Conservation (phyloP, 169 alveolate species). For the Plasmodium gallinaceum region DNA sequence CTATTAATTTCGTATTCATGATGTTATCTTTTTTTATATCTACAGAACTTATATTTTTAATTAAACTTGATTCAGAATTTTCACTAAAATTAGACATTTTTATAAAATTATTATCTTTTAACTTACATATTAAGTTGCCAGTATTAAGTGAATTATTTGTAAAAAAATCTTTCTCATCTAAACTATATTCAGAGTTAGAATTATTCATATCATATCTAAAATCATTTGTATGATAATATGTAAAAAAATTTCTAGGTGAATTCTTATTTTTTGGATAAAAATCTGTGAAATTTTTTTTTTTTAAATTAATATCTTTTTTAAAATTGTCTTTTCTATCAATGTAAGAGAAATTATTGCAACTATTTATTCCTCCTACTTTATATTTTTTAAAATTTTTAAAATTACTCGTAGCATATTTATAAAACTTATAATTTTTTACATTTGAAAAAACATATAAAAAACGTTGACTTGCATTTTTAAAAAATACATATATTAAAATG, state of each 20-base stretch:
- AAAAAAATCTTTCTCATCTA: constrained; percentile 8
- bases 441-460: constrained; percentile 12
- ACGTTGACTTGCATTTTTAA: constrained; percentile 33
- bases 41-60: constrained; percentile 1
- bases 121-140: not conserved
- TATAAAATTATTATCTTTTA: not conserved
- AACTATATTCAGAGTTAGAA: constrained; percentile 15
- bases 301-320: not conserved
- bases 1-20: not conserved
- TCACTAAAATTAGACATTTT: not conserved
- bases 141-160: constrained; percentile 19
- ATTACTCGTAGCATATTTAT: constrained; percentile 74
- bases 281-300: not conserved
- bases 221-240: constrained; percentile 11
- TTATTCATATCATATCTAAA: not conserved
- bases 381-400: constrained; percentile 44
- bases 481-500: constrained; percentile 33
- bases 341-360: constrained; percentile 23
- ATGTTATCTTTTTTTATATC: constrained; percentile 5
- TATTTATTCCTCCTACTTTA: constrained; percentile 36
- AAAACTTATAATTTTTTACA: constrained; percentile 54
- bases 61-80: not conserved
- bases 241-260: not conserved
- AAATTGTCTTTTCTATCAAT: constrained; percentile 1
- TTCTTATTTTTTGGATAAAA: constrained; percentile 10